Base-by-base conservation (phyloP, 441 rosid genomes). In the Pelargonium citronellum region DNA sequence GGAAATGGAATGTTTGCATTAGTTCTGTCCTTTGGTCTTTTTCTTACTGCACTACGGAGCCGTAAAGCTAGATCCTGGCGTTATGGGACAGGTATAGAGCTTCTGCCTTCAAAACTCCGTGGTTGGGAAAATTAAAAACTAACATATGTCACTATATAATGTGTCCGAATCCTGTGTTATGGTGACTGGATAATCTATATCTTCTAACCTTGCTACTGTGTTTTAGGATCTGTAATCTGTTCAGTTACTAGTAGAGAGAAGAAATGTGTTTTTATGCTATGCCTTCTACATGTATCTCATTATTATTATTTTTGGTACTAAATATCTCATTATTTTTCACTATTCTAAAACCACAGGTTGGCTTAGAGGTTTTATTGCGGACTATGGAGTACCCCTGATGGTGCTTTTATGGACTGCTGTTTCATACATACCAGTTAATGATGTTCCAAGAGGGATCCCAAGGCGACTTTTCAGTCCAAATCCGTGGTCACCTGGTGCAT, bases 401-500 rank as follows among this genome's bases (percentile, higher is more conserved):
- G 90, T 89, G 75, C 77, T 89, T 72, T 79, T 84, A 47, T 89
- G 95, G 95, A 87, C 95, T 46, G 89, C 86, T 46, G 53, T 83
- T 66, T 87, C 95, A 7, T 89, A 89, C 81, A 83, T 87, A 71
- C 91, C 95, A 1, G 86, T 76, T 51, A 83, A 80, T 41, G 79
- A 81, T 79, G 92, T 89, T 70, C 95, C 95, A 46, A 79, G 69
- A 73, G 95, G 95, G 66, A 87, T 89, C 57, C 95, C 95, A 41
- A 82, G 90, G 81, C 87, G 95, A 61, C 92, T 89, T 73, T 83
- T 77, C 82, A 89, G 95, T 77, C 95, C 95, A 69, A 87, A 89
- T 77, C 95, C 95, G 73, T 89, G 95, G 92, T 89, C 95, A 77
- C 81, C 83, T 58, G 95, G 90, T 77, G 95, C 95, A 71, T 84